Base-by-base conservation (phyloP, 2,329 filamentous ascomycete genomes). In the Seiridium unicorne region DNA sequence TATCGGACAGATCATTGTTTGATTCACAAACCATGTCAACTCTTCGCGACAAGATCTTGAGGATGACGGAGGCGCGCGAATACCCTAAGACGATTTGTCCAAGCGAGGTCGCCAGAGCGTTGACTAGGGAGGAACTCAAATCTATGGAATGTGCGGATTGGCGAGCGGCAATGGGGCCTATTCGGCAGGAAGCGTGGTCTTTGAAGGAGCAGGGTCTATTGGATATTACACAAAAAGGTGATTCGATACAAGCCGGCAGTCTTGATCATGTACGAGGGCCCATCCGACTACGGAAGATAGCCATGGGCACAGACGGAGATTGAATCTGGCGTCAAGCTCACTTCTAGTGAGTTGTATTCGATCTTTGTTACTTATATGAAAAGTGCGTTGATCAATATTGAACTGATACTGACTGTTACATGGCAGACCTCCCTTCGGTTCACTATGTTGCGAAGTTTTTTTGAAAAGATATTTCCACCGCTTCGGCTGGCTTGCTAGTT, bases 171-270 rank as follows among this genome's bases (percentile, higher is more conserved):
- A 57, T 57, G 54, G 54, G 47, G 46, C 44, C 54, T 5, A 48
- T 57, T 11, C 10, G 54, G 54, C 26, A 18, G 13, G 54, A 57
- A 6, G 54, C 54, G 1, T 57, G 54, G 54, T 36, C 44, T 4
- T 35, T 57, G 54, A 40, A 34, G 42, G 44, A 57, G 44, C 42
- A 44, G 18, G n/a, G 44, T 3, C 26, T 47, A 3, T 31, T 57
- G 11, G 54, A 57, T 18, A 57, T 57, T 11, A 57, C 54, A 26
- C 54, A 57, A 11, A 57, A 48, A 47, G 54, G 54, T 7, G 44
- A 57, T 13, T 11, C 42, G 7, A 11, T 57, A 11, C 5, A 10
- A 18, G 54, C 2, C 13, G 10, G 38, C 3, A 11, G 26, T 26
- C 42, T 57, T 18, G 44, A 57, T 11, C 4, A 47, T 40, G 47